phyloP scores from a whole-genome alignment of 139 green algal genomes.

The Chloropicon primus region DNA sequence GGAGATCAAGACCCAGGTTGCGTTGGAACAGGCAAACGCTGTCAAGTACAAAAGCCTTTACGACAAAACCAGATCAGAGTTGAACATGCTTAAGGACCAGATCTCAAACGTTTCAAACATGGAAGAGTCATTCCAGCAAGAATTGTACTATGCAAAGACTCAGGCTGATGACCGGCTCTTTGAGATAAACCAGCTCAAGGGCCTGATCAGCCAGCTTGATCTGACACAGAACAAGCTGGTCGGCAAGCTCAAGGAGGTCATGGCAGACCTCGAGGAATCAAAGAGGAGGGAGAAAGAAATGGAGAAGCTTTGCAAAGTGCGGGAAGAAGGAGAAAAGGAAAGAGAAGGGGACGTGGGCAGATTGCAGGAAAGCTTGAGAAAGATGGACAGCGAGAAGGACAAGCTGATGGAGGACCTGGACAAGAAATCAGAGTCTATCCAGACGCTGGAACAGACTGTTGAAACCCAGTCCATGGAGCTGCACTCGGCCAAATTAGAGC shows the following conservation, averaged over 20 bases:
- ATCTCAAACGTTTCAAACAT: constrained; percentile 1
- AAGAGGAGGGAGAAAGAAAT: background rate
- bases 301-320: background rate
- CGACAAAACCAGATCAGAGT: background rate
- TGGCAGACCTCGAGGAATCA: background rate
- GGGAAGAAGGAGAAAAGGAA: background rate
- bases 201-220: constrained; percentile 4
- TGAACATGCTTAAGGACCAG: constrained; percentile 6
- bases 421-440: background rate
- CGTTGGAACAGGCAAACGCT: background rate
- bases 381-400: constrained; percentile 2
- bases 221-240: constrained; percentile 7
- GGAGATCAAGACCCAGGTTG: background rate
- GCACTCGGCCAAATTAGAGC: background rate
- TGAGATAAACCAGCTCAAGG: constrained; percentile 3
- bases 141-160: background rate
- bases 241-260: constrained; percentile 2
- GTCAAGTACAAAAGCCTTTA: background rate
- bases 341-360: background rate
- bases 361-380: background rate
- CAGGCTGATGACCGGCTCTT: background rate
- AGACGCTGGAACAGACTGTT: background rate
- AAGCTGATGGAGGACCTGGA: background rate
- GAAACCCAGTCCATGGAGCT: background rate
- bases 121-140: background rate